Base-by-base conservation (phyloP, 148 eudicot species). In the Vaccinium darrowii region DNA sequence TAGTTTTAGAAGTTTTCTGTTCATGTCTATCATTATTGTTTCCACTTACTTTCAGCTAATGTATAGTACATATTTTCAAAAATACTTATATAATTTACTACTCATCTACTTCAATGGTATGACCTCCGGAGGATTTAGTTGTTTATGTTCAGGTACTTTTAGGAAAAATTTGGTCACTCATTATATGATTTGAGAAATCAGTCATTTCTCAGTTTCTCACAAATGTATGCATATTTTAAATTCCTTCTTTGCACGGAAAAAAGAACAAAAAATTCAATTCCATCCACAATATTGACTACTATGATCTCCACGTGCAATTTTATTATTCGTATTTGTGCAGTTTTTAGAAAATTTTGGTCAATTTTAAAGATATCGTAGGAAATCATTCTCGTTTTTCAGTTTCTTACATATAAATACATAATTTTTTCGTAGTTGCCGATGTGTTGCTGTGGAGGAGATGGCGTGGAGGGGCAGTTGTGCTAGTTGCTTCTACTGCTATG, bases 391-490 rank as follows among this genome's bases (percentile, higher is more conserved):
- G 76, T 71, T 49, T 9, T 65, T 39, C 79, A 16, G 16, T 76
- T 25, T 30, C 79, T 69, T 10, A 71, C 19, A 21, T 72, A 19
- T 81, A 56, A 63, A 8, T 33, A 21, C 25, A 52, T 27, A 49
- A 80, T 54, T 13, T 14, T 81, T 84, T 43, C 84, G 81, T 91
- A 97, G 99, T 97, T 36, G 98, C 98, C 21, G 96, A 97, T 84
- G 86, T 94, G 79, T 72, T 97, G 81, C 85, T 97, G 86, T 97
- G 99, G 99, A 91, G 89, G 87, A 94, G 90, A 87, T 65, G 90
- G 87, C 53, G 83, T 60, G 93, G 83, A 77, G 89, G 92, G 78
- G 81, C 65, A 78, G 14, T 85, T 78, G 49, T 95, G 89, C 87
- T 97, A 25, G 84, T 90, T 18, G 79, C 88, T 49, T 86, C 94